Base-by-base conservation (phyloP, 441 rosid species). In the Macaranga tanarius region DNA sequence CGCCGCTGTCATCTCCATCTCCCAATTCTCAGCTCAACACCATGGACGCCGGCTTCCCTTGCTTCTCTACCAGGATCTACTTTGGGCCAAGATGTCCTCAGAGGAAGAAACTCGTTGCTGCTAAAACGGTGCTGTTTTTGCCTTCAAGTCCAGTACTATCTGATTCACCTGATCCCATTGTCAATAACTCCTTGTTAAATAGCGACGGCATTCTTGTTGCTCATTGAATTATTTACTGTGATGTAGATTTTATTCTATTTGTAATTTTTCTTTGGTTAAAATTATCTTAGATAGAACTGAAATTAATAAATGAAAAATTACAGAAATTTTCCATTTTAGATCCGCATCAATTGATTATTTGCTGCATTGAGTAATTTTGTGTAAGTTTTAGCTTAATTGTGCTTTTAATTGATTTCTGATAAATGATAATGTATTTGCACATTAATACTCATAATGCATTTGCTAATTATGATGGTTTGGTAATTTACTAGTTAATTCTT, bases 31-130 rank as follows among this genome's bases (percentile, higher is more conserved):
- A 28, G 31, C 31, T 28, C 31, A 28, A 28, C 31, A 28, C 31
- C 31, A 28, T 28, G 31, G 7, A 31, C n/a, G 81, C 62, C 2
- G 73, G 23, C 17, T 64, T 76, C 26, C 85, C 84, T 52, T 76
- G 72, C 82, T 79, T 83, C 38, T 58, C 76, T 0, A 68, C 67
- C 38, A 70, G 77, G 73, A 47, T 73, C 65, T 73, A 52, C 64
- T 44, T 1, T 44, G 82, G 83, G 4, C 79, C 86, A 0, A 76
- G 84, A 11, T 83, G 82, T 57, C 82, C 65, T 13, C 83, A 77
- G 71, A 79, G 88, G 86, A 85, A 83, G 82, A 85, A 81, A 76
- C 78, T 81, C 17, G 54, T 81, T 0, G 86, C 88, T 10, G 64
- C 73, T 19, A 81, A 81, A 71, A 67, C 81, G 10, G 78, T 76